A percentile compares a stretch with the other conserved stretches of the same genome.
These are phyloP conservation scores for Sclerotinia borealis DNA, from an alignment of 2,329 filamentous ascomycete species.

Conservation along the genomic window DNA sequence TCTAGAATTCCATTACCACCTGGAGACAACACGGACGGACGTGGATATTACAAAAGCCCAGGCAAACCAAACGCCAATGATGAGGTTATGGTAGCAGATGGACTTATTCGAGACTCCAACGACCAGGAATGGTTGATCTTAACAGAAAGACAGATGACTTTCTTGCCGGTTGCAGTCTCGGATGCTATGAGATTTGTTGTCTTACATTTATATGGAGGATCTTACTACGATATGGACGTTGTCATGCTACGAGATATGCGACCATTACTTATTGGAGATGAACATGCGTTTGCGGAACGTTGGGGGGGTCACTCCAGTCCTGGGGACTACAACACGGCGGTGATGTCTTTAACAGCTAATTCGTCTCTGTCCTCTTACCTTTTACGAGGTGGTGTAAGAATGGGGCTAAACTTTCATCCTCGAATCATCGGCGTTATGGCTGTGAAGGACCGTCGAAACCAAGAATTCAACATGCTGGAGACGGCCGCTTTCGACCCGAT, in stretches of 20 bases:
- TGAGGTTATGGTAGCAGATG: slow-evolving; percentile 41
- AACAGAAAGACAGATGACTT: slow-evolving; percentile 50
- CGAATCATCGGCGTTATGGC: slow-evolving; percentile 50
- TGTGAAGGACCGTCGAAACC: slow-evolving; percentile 48
- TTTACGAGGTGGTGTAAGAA: slow-evolving; percentile 48
- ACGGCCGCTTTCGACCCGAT: slow-evolving; percentile 51
- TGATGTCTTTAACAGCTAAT: slow-evolving; percentile 51
- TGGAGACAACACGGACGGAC: slow-evolving; percentile 42
- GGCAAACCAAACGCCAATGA: slow-evolving; percentile 36
- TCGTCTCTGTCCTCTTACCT: slow-evolving; percentile 49
- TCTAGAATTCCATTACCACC: slow-evolving; percentile 45
- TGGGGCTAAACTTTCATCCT: slow-evolving; percentile 53
- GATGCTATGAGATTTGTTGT: slow-evolving; percentile 51
- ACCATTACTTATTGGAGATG: slow-evolving; percentile 44
- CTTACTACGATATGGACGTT: slow-evolving; percentile 52
- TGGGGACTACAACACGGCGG: slow-evolving; percentile 51
- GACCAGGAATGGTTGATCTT: slow-evolving; percentile 49
- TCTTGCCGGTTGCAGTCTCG: slow-evolving; percentile 51
- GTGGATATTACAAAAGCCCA: slow-evolving; percentile 43
- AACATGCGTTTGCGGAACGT: slow-evolving; percentile 47
- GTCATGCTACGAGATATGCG: slow-evolving; percentile 49
- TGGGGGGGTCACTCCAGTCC: slow-evolving; percentile 47
- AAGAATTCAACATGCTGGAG: slow-evolving; percentile 51
- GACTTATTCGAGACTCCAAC: slow-evolving; percentile 42
- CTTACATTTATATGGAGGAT: slow-evolving; percentile 46